Conservation (phyloP, 2,329 filamentous ascomycete species). For the Fusarium nygamai region DNA sequence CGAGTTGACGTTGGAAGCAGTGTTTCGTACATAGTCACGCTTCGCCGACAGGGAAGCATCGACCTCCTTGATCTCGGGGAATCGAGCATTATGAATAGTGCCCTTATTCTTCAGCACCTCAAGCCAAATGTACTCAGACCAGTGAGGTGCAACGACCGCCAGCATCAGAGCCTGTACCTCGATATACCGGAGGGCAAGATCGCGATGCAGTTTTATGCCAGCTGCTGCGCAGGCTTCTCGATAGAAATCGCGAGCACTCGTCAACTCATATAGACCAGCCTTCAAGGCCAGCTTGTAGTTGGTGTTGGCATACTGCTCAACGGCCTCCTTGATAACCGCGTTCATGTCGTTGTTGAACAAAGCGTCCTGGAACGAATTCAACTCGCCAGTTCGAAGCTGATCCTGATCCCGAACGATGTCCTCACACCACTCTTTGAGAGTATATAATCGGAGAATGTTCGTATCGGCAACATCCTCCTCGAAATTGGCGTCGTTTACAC, state of each 20-base stretch:
- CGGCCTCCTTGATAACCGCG: conserved; percentile 79
- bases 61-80: conserved; percentile 67
- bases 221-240: conserved; percentile 82
- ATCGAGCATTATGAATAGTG: conserved; percentile 79
- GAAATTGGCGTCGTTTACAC: conserved; percentile 95
- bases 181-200: conserved; percentile 81
- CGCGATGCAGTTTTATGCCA: conserved; percentile 86
- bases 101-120: conserved; percentile 83
- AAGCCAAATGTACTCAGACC: conserved; percentile 92
- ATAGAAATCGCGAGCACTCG: conserved; percentile 88
- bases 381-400: conserved; percentile 76
- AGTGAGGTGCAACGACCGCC: conserved; percentile 88
- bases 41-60: conserved; percentile 78
- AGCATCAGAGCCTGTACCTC: conserved; percentile 87
- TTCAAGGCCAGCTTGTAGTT: conserved; percentile 86
- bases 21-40: conserved; percentile 81
- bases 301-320: conserved; percentile 79
- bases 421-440: conserved; percentile 90
- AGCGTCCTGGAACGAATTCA: conserved; percentile 83
- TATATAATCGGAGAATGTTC: conserved; percentile 85
- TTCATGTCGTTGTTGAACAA: conserved; percentile 97
- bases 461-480: conserved; percentile 95
- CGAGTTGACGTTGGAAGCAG: conserved; percentile 79
- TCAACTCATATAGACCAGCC: conserved; percentile 89
- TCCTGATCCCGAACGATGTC: conserved; percentile 78